Evolutionary conservation across 805 yeast genomes (phyloP).

Genomic region (Jamesozyma jinghongensis): DNA sequence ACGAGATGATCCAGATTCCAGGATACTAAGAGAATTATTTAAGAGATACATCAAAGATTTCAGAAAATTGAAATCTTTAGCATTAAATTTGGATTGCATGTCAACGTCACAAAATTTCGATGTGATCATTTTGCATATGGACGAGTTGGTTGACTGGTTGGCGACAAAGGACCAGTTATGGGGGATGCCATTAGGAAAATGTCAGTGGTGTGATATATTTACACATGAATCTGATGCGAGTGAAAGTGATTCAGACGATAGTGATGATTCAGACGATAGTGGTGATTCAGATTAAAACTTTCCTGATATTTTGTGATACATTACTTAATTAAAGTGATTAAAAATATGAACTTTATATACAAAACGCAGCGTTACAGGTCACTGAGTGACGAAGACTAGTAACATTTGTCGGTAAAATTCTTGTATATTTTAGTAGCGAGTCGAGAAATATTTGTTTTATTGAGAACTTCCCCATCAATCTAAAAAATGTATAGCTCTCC

Average conservation of each 20-base stretch:
- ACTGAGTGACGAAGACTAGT: too few species aligned
- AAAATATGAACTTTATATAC: too few species aligned
- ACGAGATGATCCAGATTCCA: conserved; percentile 35
- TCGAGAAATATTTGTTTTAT: too few species aligned
- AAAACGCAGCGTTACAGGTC: too few species aligned
- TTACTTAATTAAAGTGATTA: too few species aligned
- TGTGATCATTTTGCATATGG: conserved; percentile 44
- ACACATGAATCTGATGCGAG: conserved; percentile 18
- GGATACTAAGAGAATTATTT: conserved; percentile 40
- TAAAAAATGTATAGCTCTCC: too few species aligned
- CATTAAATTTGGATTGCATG: conserved; percentile 32
- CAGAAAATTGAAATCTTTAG: conserved; percentile 51
- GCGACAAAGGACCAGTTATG: conserved; percentile 50
- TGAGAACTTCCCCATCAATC: too few species aligned
- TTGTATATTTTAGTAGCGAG: too few species aligned
- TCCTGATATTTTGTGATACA: too few species aligned
- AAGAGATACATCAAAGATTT: conserved; percentile 56
- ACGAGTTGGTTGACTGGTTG: conserved; percentile 62
- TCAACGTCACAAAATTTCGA: conserved; percentile 14
- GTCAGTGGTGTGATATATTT: conserved; percentile 26
- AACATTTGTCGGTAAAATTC: too few species aligned
- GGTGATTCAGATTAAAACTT: too few species aligned
- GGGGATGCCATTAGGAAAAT: conserved; percentile 70
- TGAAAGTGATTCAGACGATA: conserved; percentile 21
- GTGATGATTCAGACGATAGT: too few species aligned